Conservation (phyloP, 192 early-diverging fungal species). For the Allomyces javanicus region DNA sequence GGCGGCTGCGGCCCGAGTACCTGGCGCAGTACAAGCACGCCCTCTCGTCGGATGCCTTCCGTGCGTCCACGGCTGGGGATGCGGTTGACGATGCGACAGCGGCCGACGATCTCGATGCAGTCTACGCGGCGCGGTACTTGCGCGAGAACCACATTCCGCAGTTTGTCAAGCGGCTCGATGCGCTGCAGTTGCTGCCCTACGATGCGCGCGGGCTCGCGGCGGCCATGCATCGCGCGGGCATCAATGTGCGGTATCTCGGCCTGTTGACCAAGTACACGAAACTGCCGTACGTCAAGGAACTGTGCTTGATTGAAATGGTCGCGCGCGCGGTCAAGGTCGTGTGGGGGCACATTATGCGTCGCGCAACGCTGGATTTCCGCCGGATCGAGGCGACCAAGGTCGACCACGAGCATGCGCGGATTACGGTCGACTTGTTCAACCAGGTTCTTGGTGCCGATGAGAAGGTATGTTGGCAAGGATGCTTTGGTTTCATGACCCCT, state of each 20-base stretch:
- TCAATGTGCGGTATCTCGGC: constrained; percentile 37
- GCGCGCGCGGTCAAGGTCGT: constrained; percentile 22
- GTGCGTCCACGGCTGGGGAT: no score
- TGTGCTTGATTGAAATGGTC: constrained; percentile 25
- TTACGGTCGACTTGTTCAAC: constrained; percentile 17
- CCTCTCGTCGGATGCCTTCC: not conserved
- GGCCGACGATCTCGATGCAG: constrained; percentile 17
- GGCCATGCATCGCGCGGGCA: constrained; percentile 21
- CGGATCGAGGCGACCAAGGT: constrained; percentile 28
- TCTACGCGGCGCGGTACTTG: constrained; percentile 18
- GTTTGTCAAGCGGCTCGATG: constrained; percentile 22
- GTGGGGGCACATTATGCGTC: constrained; percentile 16
- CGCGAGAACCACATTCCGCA: constrained; percentile 21
- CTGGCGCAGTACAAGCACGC: constrained; percentile 4
- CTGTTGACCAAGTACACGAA: constrained; percentile 2
- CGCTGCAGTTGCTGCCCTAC: constrained; percentile 21
- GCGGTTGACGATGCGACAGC: constrained; percentile 2
- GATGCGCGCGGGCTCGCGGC: constrained; percentile 14
- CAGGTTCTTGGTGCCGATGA: constrained; percentile 15
- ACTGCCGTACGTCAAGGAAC: constrained; percentile 24
- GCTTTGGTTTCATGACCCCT: not conserved
- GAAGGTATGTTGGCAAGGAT: constrained; percentile 3
- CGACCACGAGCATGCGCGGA: constrained; percentile 24
- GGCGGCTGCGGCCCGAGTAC: constrained; percentile 27
- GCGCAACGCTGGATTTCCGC: constrained; percentile 23